Evolutionary conservation across 768 basidiomycete species (phyloP), one percentile per base, ranked within the genome.

Genomic region (Hypholoma sublateritium): DNA sequence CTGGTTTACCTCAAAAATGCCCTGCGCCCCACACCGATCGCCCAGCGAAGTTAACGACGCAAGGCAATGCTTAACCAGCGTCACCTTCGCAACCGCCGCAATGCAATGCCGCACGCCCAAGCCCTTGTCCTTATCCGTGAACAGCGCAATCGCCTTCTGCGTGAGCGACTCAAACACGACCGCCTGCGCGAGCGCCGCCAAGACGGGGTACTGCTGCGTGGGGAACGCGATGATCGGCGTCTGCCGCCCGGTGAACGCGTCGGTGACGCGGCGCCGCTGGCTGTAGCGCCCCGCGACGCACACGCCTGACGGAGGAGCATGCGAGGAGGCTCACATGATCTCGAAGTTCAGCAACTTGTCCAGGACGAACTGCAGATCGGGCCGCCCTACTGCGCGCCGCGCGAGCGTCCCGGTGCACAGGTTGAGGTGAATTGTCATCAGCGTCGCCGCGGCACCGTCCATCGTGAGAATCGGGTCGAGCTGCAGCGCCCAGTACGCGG

Each of bases 121-220:
- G 46, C 64, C 56, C 28, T 57, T 19, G 3, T 46, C 50, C 8
- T 41, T 16, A 41, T 73, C 68, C n/a, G 49, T 52, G 62, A 78
- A 77, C 22, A 61, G 19, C 6, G 32, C 28, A 2, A 67, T 54
- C 1, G 70, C 68, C 25, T 55, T 50, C 24, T 66, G 62, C 25
- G 56, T 55, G 19, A 74, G 67, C 16, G 69, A 75, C 32, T 70
- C 55, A 45, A 77, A 37, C 2, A 78, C 76, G 37, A 66, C 70
- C 2, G 67, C 47, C 55, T 74, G 74, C 7, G 77, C 70, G 0
- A 74, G 47, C 3, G 72, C 69, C 3, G 61, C 60, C 7, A 78
- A 56, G 32, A 79, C 68, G 12, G 78, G 78, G 2, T 60, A 61
- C 24, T 77, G 68, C 60, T 79, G 79, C 4, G 79, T 80, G 3